These are phyloP conservation scores for Didymellaceae sp. DNA, from an alignment of 2,329 filamentous ascomycete genomes.

Conservation along the genomic window DNA sequence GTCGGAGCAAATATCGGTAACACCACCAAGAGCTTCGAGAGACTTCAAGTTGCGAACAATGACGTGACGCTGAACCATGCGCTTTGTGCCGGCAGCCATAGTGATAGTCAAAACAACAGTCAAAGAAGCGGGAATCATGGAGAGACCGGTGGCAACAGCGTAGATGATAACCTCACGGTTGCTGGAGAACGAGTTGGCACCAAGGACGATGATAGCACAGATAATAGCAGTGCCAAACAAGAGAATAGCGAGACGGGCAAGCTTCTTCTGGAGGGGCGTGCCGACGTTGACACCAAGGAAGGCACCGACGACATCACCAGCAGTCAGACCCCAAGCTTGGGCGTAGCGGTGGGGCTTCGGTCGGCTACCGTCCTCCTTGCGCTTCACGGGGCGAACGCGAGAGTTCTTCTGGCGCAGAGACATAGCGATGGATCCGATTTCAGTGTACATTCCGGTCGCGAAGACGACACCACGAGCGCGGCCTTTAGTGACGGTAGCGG, in stretches of 20 bases:
- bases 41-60: constrained; percentile 47
- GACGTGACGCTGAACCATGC: constrained; percentile 45
- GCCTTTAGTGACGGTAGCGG: constrained; percentile 72
- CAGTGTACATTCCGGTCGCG: constrained; percentile 72
- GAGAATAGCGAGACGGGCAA: constrained; percentile 42
- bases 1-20: constrained; percentile 46
- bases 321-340: constrained; percentile 59
- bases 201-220: constrained; percentile 46
- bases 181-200: constrained; percentile 44
- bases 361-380: constrained; percentile 40
- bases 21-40: constrained; percentile 46
- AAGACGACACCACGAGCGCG: constrained; percentile 72
- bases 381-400: constrained; percentile 49
- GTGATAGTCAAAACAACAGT: constrained; percentile 49
- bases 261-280: constrained; percentile 48
- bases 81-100: constrained; percentile 47
- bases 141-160: constrained; percentile 45
- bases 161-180: constrained; percentile 49
- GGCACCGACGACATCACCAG: constrained; percentile 44
- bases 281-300: constrained; percentile 51
- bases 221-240: constrained; percentile 43
- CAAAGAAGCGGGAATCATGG: constrained; percentile 47
- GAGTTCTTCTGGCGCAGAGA: constrained; percentile 63
- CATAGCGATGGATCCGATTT: constrained; percentile 75
- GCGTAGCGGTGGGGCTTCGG: constrained; percentile 47